A percentile compares a stretch with the other conserved stretches of the same genome.
Conservation (phyloP, 2,329 filamentous ascomycete genomes). For the Fusarium buxicola region DNA sequence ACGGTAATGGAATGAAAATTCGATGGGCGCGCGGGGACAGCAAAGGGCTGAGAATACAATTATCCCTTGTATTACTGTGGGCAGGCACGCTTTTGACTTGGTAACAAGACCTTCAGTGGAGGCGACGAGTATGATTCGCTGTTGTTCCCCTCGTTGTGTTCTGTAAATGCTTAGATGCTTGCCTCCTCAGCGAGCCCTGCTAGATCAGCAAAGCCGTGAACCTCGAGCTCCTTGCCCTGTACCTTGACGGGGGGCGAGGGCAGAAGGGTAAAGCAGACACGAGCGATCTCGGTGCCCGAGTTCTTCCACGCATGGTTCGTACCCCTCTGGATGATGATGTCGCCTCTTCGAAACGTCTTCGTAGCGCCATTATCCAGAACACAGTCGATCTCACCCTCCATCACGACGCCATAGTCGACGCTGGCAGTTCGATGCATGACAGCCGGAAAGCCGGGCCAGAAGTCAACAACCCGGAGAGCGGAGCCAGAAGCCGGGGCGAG, state of each 20-base stretch:
- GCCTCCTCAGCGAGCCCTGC: constrained; percentile 33
- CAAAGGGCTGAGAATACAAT: not conserved
- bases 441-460: constrained; percentile 36
- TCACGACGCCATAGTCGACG: constrained; percentile 38
- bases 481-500: constrained; percentile 36
- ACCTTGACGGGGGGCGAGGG: constrained; percentile 34
- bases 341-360: constrained; percentile 32
- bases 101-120: not conserved
- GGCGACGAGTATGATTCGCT: not conserved
- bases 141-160: not conserved
- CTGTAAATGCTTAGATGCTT: constrained; percentile 1
- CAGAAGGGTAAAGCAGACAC: constrained; percentile 40
- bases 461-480: constrained; percentile 35
- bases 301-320: constrained; percentile 44
- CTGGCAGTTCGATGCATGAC: constrained; percentile 42
- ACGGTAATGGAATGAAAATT: not conserved
- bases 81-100: not conserved
- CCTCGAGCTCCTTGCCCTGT: constrained; percentile 36
- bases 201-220: constrained; percentile 40
- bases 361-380: constrained; percentile 37
- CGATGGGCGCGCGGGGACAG: not conserved
- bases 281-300: constrained; percentile 28
- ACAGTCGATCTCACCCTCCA: constrained; percentile 41
- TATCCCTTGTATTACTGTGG: constrained; percentile 5
- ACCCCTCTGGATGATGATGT: constrained; percentile 42